These are phyloP conservation scores for Fusarium buharicum DNA, from an alignment of 2,329 filamentous ascomycete genomes.

Conservation along the genomic window DNA sequence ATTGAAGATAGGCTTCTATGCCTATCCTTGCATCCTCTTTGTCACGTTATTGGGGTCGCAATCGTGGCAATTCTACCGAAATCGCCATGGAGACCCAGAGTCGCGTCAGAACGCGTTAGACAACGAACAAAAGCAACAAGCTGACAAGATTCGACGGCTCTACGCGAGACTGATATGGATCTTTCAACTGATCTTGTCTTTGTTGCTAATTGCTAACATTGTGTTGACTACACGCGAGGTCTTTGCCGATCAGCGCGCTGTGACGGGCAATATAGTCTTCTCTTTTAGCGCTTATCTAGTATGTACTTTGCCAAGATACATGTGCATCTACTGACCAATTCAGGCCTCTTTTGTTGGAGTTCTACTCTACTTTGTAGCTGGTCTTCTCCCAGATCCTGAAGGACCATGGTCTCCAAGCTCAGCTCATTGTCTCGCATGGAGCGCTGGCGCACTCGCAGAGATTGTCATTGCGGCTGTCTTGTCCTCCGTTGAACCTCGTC, in stretches of 20 bases:
- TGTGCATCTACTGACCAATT: slow-evolving; percentile 6
- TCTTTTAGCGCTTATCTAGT: slow-evolving; percentile 56
- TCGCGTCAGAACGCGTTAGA: slow-evolving; percentile 41
- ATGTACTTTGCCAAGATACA: slow-evolving; percentile 2
- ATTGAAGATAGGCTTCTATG: slow-evolving; percentile 54
- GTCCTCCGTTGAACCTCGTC: slow-evolving; percentile 42
- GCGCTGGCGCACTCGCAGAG: slow-evolving; percentile 50
- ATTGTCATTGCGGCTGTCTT: slow-evolving; percentile 52
- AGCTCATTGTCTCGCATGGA: slow-evolving; percentile 54
- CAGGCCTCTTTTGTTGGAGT: slow-evolving; percentile 55
- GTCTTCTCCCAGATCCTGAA: slow-evolving; percentile 57
- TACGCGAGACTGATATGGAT: slow-evolving; percentile 51
- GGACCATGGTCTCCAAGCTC: slow-evolving; percentile 55
- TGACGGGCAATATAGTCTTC: slow-evolving; percentile 46
- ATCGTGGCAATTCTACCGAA: slow-evolving; percentile 51
- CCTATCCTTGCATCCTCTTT: slow-evolving; percentile 55
- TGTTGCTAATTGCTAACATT: slow-evolving; percentile 51
- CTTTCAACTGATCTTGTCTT: slow-evolving; percentile 49
- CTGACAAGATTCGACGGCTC: slow-evolving; percentile 44
- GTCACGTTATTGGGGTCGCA: slow-evolving; percentile 51
- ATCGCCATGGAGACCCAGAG: slow-evolving; percentile 42
- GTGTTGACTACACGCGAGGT: slow-evolving; percentile 49
- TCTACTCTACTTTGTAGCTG: slow-evolving; percentile 55
- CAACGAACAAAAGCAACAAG: slow-evolving; percentile 45
- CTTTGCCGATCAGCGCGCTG: slow-evolving; percentile 43